phyloP scores from a whole-genome alignment of 2,329 filamentous ascomycete species.

The Neobulgaria alba region DNA sequence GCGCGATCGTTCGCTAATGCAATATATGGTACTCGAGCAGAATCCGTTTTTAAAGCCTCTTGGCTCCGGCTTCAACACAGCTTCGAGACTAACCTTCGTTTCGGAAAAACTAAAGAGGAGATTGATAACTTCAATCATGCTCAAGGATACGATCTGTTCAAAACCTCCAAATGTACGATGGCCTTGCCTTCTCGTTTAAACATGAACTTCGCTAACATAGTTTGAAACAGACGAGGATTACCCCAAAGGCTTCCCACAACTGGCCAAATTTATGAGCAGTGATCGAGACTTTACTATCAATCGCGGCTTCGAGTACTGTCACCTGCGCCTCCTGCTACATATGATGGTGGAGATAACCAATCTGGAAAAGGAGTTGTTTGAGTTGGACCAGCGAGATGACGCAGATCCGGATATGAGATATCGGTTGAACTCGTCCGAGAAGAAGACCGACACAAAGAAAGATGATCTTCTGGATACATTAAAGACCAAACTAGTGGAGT shows the following conservation, averaged over 20 bases:
- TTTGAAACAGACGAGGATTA: conserved; percentile 3
- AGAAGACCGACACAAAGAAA: conserved; percentile 1
- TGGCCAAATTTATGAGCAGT: conserved; percentile 8
- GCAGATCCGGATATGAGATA: conserved; percentile 5
- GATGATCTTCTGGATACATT: too few relatives aligned
- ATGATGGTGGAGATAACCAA: conserved; percentile 6
- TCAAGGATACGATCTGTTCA: not conserved
- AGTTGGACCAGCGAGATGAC: conserved; percentile 7
- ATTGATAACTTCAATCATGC: not conserved
- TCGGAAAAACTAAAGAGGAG: not conserved
- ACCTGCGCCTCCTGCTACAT: conserved; percentile 3
- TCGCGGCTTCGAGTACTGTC: conserved; percentile 3
- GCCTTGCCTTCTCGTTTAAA: too few relatives aligned
- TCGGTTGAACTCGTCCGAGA: conserved; percentile 2
- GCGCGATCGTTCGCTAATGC: too few relatives aligned
- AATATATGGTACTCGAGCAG: too few relatives aligned
- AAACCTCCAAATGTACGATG: not conserved
- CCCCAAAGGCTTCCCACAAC: conserved; percentile 6
- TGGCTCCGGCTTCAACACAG: not conserved
- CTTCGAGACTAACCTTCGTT: not conserved
- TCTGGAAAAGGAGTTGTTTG: conserved; percentile 1
- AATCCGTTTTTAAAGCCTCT: not conserved
- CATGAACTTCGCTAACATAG: too few relatives aligned
- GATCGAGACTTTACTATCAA: conserved; percentile 6
- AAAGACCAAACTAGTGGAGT: too few relatives aligned